These are phyloP conservation scores for Xylariaceae sp. DNA, from an alignment of 2,329 filamentous ascomycete species.

Conservation along the genomic window DNA sequence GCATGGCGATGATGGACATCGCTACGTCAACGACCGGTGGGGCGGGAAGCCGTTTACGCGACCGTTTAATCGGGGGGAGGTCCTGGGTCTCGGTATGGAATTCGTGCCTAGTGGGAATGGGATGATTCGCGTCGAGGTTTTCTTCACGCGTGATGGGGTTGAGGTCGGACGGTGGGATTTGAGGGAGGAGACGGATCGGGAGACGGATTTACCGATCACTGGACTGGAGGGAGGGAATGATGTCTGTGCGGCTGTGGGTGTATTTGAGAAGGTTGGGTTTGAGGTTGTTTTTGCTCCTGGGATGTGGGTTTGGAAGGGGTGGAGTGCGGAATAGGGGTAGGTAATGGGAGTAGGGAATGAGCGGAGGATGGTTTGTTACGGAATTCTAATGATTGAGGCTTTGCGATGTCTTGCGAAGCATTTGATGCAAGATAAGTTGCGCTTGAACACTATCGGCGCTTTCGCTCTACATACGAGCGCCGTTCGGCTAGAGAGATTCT, in stretches of 20 bases:
- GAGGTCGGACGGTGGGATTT: constrained; percentile 62
- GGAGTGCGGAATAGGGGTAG: constrained; percentile 2
- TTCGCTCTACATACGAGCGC: too few species aligned
- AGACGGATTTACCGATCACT: constrained; percentile 55
- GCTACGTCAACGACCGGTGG: constrained; percentile 69
- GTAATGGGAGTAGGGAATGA: too few species aligned
- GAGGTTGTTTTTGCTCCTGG: constrained; percentile 59
- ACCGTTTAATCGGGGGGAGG: constrained; percentile 60
- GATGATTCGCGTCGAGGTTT: constrained; percentile 51
- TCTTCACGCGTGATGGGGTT: constrained; percentile 64
- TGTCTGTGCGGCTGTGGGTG: constrained; percentile 64
- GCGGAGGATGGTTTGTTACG: too few species aligned
- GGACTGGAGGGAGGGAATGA: constrained; percentile 70
- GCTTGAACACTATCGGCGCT: too few species aligned
- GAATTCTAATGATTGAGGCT: too few species aligned
- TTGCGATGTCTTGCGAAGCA: too few species aligned
- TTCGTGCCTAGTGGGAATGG: constrained; percentile 40
- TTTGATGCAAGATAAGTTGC: too few species aligned
- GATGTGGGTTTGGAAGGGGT: constrained; percentile 51
- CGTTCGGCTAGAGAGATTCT: too few species aligned
- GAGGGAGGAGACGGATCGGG: constrained; percentile 65
- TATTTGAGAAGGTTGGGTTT: constrained; percentile 62
- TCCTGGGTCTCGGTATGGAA: constrained; percentile 66
- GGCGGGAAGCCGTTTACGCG: constrained; percentile 65
- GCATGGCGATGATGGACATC: constrained; percentile 74